Evolutionary conservation across 208 protist genomes (phyloP).

Genomic region (Leishmania braziliensis): DNA sequence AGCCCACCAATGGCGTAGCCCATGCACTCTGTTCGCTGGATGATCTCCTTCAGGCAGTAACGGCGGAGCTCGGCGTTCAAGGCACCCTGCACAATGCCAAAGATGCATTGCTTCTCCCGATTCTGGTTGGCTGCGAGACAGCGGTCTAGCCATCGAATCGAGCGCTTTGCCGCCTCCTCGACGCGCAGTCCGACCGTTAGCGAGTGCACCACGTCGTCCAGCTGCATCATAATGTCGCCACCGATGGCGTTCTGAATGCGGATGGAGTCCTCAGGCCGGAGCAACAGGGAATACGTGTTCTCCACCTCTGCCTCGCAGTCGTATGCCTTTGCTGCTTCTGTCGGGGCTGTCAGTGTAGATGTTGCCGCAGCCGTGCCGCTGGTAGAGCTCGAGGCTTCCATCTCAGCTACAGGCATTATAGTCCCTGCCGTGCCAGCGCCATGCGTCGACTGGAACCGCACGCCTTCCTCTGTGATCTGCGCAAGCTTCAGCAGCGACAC

Average conservation of each 20-base stretch:
- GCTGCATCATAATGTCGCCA: constrained; percentile 99
- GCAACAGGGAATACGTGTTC: constrained; percentile 84
- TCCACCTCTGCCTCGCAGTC: constrained; percentile 12
- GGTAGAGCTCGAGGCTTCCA: constrained; percentile 5
- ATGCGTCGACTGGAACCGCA: constrained; percentile 98
- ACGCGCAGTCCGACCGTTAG: constrained; percentile 91
- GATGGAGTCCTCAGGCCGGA: constrained; percentile 98
- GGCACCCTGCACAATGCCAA: constrained; percentile 98
- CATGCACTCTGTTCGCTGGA: constrained; percentile 90
- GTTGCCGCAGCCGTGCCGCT: constrained; percentile 4
- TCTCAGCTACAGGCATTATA: constrained; percentile 9
- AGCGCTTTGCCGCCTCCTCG: constrained; percentile 95
- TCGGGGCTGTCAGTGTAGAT: not conserved
- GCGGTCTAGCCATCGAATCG: constrained; percentile 98
- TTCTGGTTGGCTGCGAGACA: constrained; percentile 95
- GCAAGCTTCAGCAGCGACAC: constrained; percentile 97
- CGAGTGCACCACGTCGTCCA: constrained; percentile 97
- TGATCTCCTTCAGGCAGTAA: constrained; percentile 93
- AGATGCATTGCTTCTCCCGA: constrained; percentile 96
- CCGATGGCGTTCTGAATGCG: constrained; percentile 98
- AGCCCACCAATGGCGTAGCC: constrained; percentile 99
- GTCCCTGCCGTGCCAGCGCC: constrained; percentile 64
- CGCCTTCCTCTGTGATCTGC: constrained; percentile 98
- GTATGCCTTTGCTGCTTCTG: constrained; percentile 6
- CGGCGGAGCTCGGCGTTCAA: constrained; percentile 90